Evolutionary conservation across 139 green algal genomes (phyloP), one percentile per base, ranked within the genome.

Genomic region (Picochlorum sp.): DNA sequence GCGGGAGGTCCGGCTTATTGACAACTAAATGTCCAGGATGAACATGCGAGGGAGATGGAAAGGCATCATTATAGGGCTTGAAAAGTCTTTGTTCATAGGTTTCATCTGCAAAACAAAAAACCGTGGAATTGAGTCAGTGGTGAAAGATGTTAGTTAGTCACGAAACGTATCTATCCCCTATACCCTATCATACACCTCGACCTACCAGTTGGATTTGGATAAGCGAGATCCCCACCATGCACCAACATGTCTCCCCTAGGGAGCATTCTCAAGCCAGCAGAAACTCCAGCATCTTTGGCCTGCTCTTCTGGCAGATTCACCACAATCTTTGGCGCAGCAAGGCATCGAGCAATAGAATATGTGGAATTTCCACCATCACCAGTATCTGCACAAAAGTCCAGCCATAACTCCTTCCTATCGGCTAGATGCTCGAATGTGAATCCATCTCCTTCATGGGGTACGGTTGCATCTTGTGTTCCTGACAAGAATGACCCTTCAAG

Each of bases 301-400:
- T 50, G 4, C 26, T 73, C 54, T 8, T 59, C n/a, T 13, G 59
- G 50, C 12, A 81, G 41, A 1, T 47, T 24, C 12, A 82, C 79
- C 7, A 31, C 18, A 26, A 82, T 57, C 10, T 68, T 30, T 12
- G 63, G 74, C 2, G 85, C 73, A 18, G 87, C 87, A 28, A 95
- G 67, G 4, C 77, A 80, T 0, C 75, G 51, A 0, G 87, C 87
- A 0, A 95, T 78, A 1, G 81, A 60, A 57, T 95, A 95, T 1
- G 86, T 94, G 18, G 85, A 55, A 68, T 93, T 75, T 33, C 87
- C 87, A 36, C 87, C 87, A 57, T 95, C 87, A 1, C 87, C 87
- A 16, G 82, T 90, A 66, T 90, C 85, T 3, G 85, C 86, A 13
- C 78, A 80, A 69, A 95, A 95, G 69, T 95, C 87, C n/a, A 93